Evolutionary conservation across 108 stramenopile genomes (phyloP).

Genomic region (Skeletonema tropicum): DNA sequence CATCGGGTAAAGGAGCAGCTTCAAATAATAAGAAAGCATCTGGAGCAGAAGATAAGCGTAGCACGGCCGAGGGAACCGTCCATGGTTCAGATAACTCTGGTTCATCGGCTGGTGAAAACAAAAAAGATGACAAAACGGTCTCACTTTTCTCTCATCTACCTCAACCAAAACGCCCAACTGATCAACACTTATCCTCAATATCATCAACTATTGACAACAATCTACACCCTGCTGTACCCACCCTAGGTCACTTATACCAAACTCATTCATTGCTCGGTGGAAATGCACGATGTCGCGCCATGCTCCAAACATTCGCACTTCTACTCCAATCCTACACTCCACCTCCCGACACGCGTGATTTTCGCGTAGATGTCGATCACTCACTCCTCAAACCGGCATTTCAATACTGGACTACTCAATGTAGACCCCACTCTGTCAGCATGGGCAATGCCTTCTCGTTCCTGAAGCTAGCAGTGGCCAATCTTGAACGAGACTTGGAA

Average conservation of each 20-base stretch:
- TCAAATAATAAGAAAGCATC: constrained; percentile 3
- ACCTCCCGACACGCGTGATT: constrained; percentile 53
- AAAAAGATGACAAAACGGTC: constrained; percentile 54
- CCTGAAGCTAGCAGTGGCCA: constrained; percentile 83
- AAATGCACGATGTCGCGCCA: constrained; percentile 89
- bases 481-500: constrained; percentile 83
- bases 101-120: background rate
- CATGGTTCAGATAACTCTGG: background rate
- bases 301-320: constrained; percentile 84
- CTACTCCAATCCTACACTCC: constrained; percentile 70
- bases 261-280: constrained; percentile 83
- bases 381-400: constrained; percentile 89
- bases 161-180: constrained; percentile 52
- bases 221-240: constrained; percentile 87
- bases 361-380: constrained; percentile 84
- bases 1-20: background rate
- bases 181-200: constrained; percentile 28
- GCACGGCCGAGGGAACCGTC: constrained; percentile 8
- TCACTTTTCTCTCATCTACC: constrained; percentile 90
- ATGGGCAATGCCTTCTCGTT: constrained; percentile 98
- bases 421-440: constrained; percentile 92
- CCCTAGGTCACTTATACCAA: constrained; percentile 84
- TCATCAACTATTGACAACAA: constrained; percentile 15
- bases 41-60: constrained; percentile 11
- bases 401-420: constrained; percentile 85